Conservation (phyloP, 306 rosid species). For the Sicyos baderoa region DNA sequence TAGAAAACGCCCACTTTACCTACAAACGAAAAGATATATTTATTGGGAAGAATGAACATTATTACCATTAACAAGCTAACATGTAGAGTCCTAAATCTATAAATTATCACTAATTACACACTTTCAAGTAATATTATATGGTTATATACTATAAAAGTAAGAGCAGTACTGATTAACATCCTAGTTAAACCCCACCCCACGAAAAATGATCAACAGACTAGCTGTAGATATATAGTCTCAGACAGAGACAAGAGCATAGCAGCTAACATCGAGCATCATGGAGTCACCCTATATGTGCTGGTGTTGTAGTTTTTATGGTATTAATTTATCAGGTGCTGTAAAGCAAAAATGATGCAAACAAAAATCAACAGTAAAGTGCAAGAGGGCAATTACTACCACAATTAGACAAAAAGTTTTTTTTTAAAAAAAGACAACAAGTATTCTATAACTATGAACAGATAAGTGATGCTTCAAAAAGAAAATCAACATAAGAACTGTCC, state of each 20-base stretch:
- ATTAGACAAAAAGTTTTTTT: too few relatives aligned
- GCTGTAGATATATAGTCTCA: background rate
- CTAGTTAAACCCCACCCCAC: background rate
- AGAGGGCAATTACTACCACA: background rate
- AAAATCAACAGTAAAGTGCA: background rate
- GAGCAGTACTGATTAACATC: constrained; percentile 6
- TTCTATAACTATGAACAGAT: background rate
- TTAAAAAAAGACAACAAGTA: background rate
- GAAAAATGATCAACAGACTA: background rate
- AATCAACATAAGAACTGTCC: background rate
- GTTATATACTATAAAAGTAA: background rate
- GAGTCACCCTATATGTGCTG: background rate
- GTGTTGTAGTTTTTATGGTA: background rate
- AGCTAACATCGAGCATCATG: background rate
- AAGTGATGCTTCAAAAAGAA: background rate
- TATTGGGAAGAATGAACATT: constrained; percentile 95
- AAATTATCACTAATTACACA: constrained; percentile 29
- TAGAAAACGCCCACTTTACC: constrained; percentile 98
- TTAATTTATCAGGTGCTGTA: background rate
- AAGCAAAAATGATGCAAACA: background rate
- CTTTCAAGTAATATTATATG: constrained; percentile 20
- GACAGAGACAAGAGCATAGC: background rate
- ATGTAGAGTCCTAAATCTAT: constrained; percentile 42
- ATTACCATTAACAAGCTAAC: constrained; percentile 64
- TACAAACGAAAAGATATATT: constrained; percentile 97